phyloP scores from a whole-genome alignment of 2,329 filamentous ascomycete genomes.

The Epichloe hybrida region DNA sequence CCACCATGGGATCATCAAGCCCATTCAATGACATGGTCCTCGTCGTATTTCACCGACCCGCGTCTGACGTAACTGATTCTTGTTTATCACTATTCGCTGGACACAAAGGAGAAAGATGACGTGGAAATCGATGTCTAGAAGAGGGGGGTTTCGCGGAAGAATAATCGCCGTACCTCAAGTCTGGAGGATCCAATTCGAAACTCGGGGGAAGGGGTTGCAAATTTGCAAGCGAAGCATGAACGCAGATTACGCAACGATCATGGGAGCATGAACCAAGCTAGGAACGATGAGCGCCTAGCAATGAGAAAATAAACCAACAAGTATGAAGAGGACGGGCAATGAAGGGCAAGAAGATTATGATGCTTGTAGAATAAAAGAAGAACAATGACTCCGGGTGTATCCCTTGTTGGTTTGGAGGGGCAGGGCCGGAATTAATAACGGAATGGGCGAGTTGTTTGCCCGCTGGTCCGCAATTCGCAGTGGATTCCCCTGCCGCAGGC shows the following conservation, averaged over 20 bases:
- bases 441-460: neutral
- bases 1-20: conserved; percentile 66
- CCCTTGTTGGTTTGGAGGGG: neutral
- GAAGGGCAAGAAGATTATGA: neutral
- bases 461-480: neutral
- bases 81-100: neutral
- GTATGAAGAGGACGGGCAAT: neutral
- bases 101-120: neutral
- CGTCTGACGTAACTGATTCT: neutral
- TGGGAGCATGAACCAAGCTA: neutral
- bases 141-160: neutral
- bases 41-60: neutral
- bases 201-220: neutral
- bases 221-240: neutral
- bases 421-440: neutral
- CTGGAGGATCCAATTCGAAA: neutral
- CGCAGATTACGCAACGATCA: neutral
- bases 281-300: neutral
- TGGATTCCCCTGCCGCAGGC: neutral
- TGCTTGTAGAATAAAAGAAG: neutral
- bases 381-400: neutral
- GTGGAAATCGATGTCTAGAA: neutral
- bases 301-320: neutral
- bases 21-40: conserved; percentile 85
- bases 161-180: neutral